Conservation (phyloP, 176 grass and related monocot species). For the Avena eriantha region DNA sequence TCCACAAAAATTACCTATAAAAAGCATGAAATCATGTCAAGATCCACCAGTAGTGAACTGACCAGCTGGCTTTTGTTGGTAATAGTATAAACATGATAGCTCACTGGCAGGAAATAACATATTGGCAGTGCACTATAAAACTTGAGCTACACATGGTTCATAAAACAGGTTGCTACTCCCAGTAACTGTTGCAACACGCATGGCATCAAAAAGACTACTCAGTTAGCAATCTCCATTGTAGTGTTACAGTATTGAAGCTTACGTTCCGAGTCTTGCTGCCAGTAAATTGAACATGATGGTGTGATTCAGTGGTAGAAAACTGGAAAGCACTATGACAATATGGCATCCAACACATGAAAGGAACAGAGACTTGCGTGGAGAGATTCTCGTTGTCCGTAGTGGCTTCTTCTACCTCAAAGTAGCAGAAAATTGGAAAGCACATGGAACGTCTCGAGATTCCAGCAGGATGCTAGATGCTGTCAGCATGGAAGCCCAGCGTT, state of each 20-base stretch:
- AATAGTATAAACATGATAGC: constrained; percentile 43
- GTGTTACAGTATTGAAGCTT: not conserved
- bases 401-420: not conserved
- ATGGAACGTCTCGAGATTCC: not conserved
- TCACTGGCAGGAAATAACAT: constrained; percentile 16
- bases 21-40: constrained; percentile 28
- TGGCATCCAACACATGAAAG: not conserved
- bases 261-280: constrained; percentile 36
- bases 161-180: constrained; percentile 22
- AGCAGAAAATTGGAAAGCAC: not conserved
- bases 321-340: not conserved
- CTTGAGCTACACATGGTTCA: not conserved
- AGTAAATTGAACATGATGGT: constrained; percentile 16
- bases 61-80: constrained; percentile 42
- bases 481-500: not conserved
- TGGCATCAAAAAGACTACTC: not conserved
- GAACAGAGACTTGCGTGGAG: not conserved
- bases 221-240: not conserved
- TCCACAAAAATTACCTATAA: constrained; percentile 7
- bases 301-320: not conserved
- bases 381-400: not conserved
- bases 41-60: constrained; percentile 29
- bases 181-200: constrained; percentile 10
- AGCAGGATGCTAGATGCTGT: constrained; percentile 10
- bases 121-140: not conserved